Evolutionary conservation across 768 basidiomycete species (phyloP).

Genomic region (Kwoniella dendrophila): DNA sequence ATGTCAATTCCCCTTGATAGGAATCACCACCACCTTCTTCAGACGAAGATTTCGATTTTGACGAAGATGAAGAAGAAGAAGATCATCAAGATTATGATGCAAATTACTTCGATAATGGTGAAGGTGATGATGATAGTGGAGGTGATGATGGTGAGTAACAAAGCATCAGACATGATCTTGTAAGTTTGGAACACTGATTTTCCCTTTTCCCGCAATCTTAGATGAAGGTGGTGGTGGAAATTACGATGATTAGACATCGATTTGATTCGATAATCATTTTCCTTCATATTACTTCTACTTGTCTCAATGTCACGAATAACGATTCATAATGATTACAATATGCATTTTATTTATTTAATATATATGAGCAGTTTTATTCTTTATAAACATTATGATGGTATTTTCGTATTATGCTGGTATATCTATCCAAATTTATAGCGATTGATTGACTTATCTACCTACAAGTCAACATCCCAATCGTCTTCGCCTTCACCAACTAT

Average conservation of each 20-base stretch:
- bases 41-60: constrained; percentile 43
- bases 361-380: background rate
- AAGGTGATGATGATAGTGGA: constrained; percentile 49
- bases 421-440: background rate
- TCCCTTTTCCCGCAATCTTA: background rate
- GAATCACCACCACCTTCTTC: constrained; percentile 33
- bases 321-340: constrained; percentile 2
- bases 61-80: constrained; percentile 42
- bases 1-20: background rate
- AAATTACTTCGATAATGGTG: constrained; percentile 54
- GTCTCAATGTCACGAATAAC: background rate
- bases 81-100: constrained; percentile 52
- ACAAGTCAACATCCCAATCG: constrained; percentile 27
- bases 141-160: constrained; percentile 42
- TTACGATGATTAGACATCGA: constrained; percentile 34
- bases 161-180: background rate
- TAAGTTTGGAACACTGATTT: background rate
- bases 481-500: constrained; percentile 3
- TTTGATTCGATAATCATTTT: no score
- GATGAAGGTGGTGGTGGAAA: constrained; percentile 30
- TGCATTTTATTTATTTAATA: constrained; percentile 5
- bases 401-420: background rate
- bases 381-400: background rate
- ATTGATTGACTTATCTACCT: background rate
- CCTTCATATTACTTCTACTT: no score